Conservation (phyloP, 2,329 filamentous ascomycete genomes). For the Aspergillus sergii region DNA sequence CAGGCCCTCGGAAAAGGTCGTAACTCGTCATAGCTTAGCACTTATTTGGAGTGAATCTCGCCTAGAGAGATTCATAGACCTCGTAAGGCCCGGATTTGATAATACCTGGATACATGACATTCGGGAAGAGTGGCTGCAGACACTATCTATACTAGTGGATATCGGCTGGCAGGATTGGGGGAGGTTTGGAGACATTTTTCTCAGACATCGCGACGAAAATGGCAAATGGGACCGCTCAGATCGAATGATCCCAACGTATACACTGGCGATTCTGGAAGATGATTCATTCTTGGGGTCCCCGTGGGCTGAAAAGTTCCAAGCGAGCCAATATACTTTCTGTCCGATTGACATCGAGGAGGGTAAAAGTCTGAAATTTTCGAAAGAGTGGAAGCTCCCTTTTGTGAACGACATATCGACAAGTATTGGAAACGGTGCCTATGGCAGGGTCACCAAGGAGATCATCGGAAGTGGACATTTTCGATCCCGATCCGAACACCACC, state of each 20-base stretch:
- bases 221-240: slow-evolving; percentile 9
- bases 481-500: background rate
- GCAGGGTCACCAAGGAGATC: slow-evolving; percentile 11
- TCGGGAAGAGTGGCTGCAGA: slow-evolving; percentile 7
- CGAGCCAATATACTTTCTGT: slow-evolving; percentile 8
- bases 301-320: slow-evolving; percentile 6
- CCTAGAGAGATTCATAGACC: slow-evolving; percentile 12
- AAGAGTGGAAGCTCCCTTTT: slow-evolving; percentile 19
- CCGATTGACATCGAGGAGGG: slow-evolving; percentile 16
- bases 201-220: background rate
- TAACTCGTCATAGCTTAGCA: slow-evolving; percentile 9
- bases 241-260: slow-evolving; percentile 6
- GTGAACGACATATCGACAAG: background rate
- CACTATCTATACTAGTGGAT: slow-evolving; percentile 14
- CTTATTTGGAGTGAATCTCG: slow-evolving; percentile 14
- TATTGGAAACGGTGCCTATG: slow-evolving; percentile 13
- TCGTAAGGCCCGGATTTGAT: background rate
- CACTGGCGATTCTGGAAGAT: slow-evolving; percentile 3
- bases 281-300: slow-evolving; percentile 6
- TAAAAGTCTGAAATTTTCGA: slow-evolving; percentile 1
- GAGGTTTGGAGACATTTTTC: slow-evolving; percentile 14
- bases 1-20: slow-evolving; percentile 10
- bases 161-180: slow-evolving; percentile 19
- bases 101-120: background rate
- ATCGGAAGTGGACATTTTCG: slow-evolving; percentile 12